Conservation (phyloP, 805 yeast species). For the Saturnispora serradocipensis region DNA sequence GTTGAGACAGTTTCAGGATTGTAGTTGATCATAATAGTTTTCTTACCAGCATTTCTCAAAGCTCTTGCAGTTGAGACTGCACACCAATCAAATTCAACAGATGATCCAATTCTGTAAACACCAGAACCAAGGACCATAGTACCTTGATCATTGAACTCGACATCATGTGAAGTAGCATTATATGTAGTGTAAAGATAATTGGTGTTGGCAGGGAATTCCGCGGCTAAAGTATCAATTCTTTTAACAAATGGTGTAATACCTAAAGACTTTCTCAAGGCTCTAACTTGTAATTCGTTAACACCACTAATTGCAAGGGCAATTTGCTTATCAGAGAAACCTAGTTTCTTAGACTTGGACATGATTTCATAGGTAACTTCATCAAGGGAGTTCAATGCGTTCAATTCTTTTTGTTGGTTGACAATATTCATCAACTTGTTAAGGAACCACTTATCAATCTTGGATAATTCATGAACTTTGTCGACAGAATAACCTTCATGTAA, state of each 20-base stretch:
- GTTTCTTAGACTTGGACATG: conserved; percentile 73
- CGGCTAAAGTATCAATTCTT: conserved; percentile 95
- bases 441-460: conserved; percentile 96
- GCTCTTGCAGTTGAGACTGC: conserved; percentile 96
- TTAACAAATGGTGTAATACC: conserved; percentile 89
- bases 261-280: conserved; percentile 69
- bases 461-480: conserved; percentile 82
- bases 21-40: conserved; percentile 95
- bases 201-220: conserved; percentile 97
- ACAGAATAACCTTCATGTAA: conserved; percentile 86
- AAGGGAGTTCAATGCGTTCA: conserved; percentile 56
- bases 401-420: conserved; percentile 76
- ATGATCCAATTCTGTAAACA: conserved; percentile 97
- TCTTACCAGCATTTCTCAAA: conserved; percentile 72
- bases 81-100: conserved; percentile 99
- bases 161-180: conserved; percentile 81
- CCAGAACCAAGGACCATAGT: conserved; percentile 96
- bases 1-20: conserved; percentile 99
- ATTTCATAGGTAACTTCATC: conserved; percentile 56
- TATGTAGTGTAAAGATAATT: conserved; percentile 94
- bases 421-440: conserved; percentile 86
- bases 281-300: conserved; percentile 62
- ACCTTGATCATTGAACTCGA: conserved; percentile 83
- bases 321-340: conserved; percentile 94
- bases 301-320: conserved; percentile 69